Base-by-base conservation (phyloP, 2,329 filamentous ascomycete genomes). In the Colletotrichum sidae region DNA sequence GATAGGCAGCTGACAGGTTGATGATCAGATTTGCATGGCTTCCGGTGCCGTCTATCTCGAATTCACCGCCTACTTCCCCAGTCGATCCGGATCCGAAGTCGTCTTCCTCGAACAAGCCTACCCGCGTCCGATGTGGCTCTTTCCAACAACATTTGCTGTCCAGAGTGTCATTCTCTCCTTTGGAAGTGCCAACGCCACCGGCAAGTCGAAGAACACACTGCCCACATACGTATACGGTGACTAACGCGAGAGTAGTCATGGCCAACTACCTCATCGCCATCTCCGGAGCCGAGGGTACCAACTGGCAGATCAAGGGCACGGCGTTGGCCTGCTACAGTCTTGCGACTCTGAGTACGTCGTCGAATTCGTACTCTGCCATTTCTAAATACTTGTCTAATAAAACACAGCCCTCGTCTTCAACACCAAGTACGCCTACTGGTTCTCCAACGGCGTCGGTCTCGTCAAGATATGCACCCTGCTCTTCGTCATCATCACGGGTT, bases 81-180 rank as follows among this genome's bases (percentile, higher is more conserved):
- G 85, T 71, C 84, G 89, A 8, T 90, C 86, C 1, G 89, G 89
- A 0, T 83, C 84, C 0, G 88, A 91, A 70, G 88, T 89, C 0
- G 89, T 90, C 0, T 91, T 90, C 67, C 81, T 92, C 0, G 89
- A 92, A 69, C 89, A 92, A 69, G 86, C 88, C 0, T 92, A 84
- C 67, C 88, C 88, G 1, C 81, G 86, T 1, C 90, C 89, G 0
- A 84, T 81, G 57, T 89, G 87, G 71, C 81, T 92, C 58, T 86
- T 91, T 42, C 87, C 89, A 0, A 86, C 86, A 0, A 80, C 87
- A 0, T 91, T 89, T 72, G 89, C 89, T 0, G 83, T 90, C 2
- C 86, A 89, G 71, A 83, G 83, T 0, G 86, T 91, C 2, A 72
- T 89, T 2, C 76, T 92, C 2, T 90, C 88, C 0, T 91, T 91